Evolutionary conservation across 164 flowering plant species (phyloP).

Genomic region (Stephania yunnanensis): DNA sequence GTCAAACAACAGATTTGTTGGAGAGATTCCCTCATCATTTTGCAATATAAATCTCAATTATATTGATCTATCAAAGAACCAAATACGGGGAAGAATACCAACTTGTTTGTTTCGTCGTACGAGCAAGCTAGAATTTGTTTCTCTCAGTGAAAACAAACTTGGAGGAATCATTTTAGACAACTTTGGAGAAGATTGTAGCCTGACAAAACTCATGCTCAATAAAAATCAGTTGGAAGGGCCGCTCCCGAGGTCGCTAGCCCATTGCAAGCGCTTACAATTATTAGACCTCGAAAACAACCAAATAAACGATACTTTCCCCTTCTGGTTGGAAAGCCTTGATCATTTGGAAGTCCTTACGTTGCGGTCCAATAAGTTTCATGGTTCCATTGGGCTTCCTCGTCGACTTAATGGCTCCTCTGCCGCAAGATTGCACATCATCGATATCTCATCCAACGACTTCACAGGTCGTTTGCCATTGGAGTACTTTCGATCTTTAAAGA

Average conservation of each 20-base stretch:
- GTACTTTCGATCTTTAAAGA: constrained; percentile 9
- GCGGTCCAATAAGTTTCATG: constrained; percentile 43
- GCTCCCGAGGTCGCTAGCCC: constrained; percentile 43
- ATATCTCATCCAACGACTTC: constrained; percentile 16
- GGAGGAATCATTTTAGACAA: constrained; percentile 31
- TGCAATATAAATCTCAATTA: constrained; percentile 35
- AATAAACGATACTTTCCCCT: constrained; percentile 44
- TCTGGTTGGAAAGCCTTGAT: constrained; percentile 26
- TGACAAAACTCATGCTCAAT: constrained; percentile 41
- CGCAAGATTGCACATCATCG: constrained; percentile 14
- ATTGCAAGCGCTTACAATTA: constrained; percentile 44
- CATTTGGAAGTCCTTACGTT: constrained; percentile 24
- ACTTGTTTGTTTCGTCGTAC: constrained; percentile 24
- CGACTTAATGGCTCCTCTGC: background rate
- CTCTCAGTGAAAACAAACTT: constrained; percentile 37
- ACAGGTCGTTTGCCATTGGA: constrained; percentile 4
- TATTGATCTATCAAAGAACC: constrained; percentile 48
- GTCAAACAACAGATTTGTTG: constrained; percentile 18
- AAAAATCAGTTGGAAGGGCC: constrained; percentile 38
- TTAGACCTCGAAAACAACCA: constrained; percentile 51
- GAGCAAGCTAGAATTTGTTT: constrained; percentile 29
- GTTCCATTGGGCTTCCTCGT: constrained; percentile 20
- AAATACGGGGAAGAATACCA: constrained; percentile 39
- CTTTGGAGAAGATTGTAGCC: constrained; percentile 24
- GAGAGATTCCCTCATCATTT: constrained; percentile 31